Evolutionary conservation across 768 basidiomycete species (phyloP), one percentile per base, ranked within the genome.

Genomic region (Collybiopsis luxurians): DNA sequence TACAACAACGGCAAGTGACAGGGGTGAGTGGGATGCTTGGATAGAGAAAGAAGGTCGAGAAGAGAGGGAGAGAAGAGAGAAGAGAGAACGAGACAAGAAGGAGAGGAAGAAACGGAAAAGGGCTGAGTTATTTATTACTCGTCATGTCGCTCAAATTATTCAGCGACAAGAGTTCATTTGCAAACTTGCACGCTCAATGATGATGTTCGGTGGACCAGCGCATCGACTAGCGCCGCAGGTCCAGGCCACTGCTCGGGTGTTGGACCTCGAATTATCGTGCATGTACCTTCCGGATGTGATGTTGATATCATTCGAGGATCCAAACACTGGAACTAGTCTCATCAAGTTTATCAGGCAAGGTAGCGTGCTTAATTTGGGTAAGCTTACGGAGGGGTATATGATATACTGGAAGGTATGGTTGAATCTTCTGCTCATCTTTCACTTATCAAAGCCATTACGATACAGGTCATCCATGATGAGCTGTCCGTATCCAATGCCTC

Each of bases 161-260:
- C 83, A 84, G 61, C 79, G 92, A 31, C 90, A 95, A 66, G 87
- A 89, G 56, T 95, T 95, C 71, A 79, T 95, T 49, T 73, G 92
- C 69, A 93, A 92, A 75, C 81, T 94, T 27, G 82, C 87, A 5
- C 82, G 90, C 50, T 85, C 90, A 10, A 85, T 95, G 79, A 95
- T 94, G 90, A 90, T 89, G 82, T 92, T 90, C 61, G 92, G 91
- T 10, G 87, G 86, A 4, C 90, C 91, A 19, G 82, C 87, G 12
- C 90, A 95, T 68, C 87, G 92, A 40, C 78, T 95, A 19, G 90
- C 87, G 64, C 80, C 89, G 1, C 91, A 94, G 67, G 84, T 94
- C 55, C 83, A 85, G 66, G 85, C 87, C 13, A 90, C 91, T 1
- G 90, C 86, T 13, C 79, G 79, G 6, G 89, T 93, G 13, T 80